Conservation (phyloP, 495 filamentous ascomycete genomes). For the Poronia punctata region DNA sequence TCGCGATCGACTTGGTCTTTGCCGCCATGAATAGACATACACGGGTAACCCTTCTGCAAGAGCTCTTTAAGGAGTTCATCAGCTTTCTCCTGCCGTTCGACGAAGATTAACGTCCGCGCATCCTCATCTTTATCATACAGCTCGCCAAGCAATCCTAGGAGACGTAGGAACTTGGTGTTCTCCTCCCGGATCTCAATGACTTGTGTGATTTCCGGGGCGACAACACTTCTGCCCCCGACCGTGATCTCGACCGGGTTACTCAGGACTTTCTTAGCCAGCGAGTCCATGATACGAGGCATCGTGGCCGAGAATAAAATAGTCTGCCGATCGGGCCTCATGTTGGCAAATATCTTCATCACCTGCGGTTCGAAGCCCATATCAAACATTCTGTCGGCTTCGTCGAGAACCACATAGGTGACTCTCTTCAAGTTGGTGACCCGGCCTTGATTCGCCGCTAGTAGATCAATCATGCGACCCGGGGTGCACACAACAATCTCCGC, state of each 20-base stretch:
- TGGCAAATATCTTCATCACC: slow-evolving; percentile 91
- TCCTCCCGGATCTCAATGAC: slow-evolving; percentile 83
- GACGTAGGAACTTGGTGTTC: slow-evolving; percentile 73
- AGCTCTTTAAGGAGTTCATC: slow-evolving; percentile 77
- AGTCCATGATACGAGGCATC: slow-evolving; percentile 91
- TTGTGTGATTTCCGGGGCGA: slow-evolving; percentile 91
- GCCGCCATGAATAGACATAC: slow-evolving; percentile 92
- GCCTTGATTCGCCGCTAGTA: slow-evolving; percentile 85
- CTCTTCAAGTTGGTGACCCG: slow-evolving; percentile 84
- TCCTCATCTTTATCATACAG: slow-evolving; percentile 84
- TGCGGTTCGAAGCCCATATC: slow-evolving; percentile 99
- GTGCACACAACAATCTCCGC: slow-evolving; percentile 94
- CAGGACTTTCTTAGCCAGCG: slow-evolving; percentile 80
- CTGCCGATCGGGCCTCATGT: slow-evolving; percentile 85
- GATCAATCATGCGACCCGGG: slow-evolving; percentile 94
- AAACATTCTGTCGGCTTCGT: slow-evolving; percentile 98
- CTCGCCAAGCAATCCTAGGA: slow-evolving; percentile 81
- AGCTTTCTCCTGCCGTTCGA: slow-evolving; percentile 90
- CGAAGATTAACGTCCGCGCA: slow-evolving; percentile 83
- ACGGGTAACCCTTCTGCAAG: slow-evolving; percentile 84
- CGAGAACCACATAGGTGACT: slow-evolving; percentile 88
- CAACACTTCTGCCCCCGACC: slow-evolving; percentile 84
- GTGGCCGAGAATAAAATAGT: slow-evolving; percentile 95
- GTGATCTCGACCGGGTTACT: slow-evolving; percentile 82
- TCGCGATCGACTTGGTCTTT: slow-evolving; percentile 95